These are phyloP conservation scores for Malus orientalis DNA, from an alignment of 306 rosid genomes.

Conservation along the genomic window DNA sequence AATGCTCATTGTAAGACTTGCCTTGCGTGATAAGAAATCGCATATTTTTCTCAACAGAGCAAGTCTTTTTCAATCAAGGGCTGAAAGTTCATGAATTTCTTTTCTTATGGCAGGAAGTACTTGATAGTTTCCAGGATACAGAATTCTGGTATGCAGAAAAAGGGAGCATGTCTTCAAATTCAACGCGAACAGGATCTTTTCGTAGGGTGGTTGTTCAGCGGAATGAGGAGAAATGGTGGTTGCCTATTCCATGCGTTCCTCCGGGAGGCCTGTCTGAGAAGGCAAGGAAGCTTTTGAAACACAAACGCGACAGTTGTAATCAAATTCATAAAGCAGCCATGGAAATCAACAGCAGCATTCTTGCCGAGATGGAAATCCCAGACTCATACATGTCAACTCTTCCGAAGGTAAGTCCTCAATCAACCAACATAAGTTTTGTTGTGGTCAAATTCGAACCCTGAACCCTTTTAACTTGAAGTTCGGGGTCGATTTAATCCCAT, in stretches of 20 bases:
- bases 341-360: slow-evolving; percentile 85
- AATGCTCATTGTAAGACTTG: slow-evolving; percentile 70
- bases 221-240: slow-evolving; percentile 98
- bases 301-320: slow-evolving; percentile 70
- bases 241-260: slow-evolving; percentile 82
- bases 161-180: slow-evolving; percentile 69
- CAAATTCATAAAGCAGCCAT: slow-evolving; percentile 95
- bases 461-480: neutral
- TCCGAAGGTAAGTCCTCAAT: slow-evolving; percentile 59
- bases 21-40: neutral
- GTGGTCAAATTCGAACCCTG: neutral
- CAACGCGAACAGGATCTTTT: slow-evolving; percentile 62
- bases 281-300: slow-evolving; percentile 57
- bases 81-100: neutral
- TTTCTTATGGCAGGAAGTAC: slow-evolving; percentile 51
- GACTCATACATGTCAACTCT: slow-evolving; percentile 65
- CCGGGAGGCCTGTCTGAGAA: slow-evolving; percentile 65
- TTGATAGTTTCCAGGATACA: slow-evolving; percentile 67
- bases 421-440: neutral
- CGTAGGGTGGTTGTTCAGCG: slow-evolving; percentile 50
- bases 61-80: neutral
- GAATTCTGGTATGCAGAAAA: slow-evolving; percentile 92
- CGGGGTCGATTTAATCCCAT: neutral
- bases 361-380: slow-evolving; percentile 92
- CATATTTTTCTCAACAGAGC: neutral